phyloP scores from a whole-genome alignment of 2,329 filamentous ascomycete genomes.

The Ophiostoma montium region DNA sequence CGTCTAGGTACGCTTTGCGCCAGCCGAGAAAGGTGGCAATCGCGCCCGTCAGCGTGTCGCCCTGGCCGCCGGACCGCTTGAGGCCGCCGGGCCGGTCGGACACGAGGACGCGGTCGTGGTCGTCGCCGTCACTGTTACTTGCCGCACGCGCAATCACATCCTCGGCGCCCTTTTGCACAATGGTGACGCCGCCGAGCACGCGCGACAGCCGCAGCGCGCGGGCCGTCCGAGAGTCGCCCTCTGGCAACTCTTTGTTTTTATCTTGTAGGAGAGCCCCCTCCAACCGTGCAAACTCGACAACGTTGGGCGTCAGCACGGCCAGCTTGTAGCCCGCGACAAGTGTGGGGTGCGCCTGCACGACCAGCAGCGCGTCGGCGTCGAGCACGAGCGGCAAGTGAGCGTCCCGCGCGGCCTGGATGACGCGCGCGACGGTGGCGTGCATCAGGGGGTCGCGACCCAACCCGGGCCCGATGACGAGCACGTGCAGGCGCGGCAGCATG shows the following conservation, averaged over 20 bases:
- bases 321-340: slow-evolving; percentile 68
- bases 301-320: slow-evolving; percentile 86
- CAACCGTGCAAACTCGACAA: slow-evolving; percentile 78
- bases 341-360: slow-evolving; percentile 62
- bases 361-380: slow-evolving; percentile 75
- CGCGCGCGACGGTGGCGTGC: slow-evolving; percentile 67
- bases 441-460: slow-evolving; percentile 82
- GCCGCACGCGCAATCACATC: slow-evolving; percentile 48
- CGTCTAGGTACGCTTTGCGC: slow-evolving; percentile 73
- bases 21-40: slow-evolving; percentile 82
- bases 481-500: slow-evolving; percentile 78
- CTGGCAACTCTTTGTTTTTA: slow-evolving; percentile 15
- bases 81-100: slow-evolving; percentile 67
- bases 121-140: neutral
- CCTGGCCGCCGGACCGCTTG: slow-evolving; percentile 89
- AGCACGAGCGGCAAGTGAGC: slow-evolving; percentile 66
- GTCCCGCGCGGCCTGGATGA: slow-evolving; percentile 66
- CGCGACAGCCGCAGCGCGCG: slow-evolving; percentile 52
- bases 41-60: slow-evolving; percentile 83
- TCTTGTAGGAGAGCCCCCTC: slow-evolving; percentile 55
- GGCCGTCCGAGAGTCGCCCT: slow-evolving; percentile 15
- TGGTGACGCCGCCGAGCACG: slow-evolving; percentile 73
- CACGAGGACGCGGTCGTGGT: slow-evolving; percentile 40
- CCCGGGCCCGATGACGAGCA: slow-evolving; percentile 84
- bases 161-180: slow-evolving; percentile 74